Evolutionary conservation across 2,329 filamentous ascomycete genomes (phyloP).

Genomic region (Fusarium setosum): DNA sequence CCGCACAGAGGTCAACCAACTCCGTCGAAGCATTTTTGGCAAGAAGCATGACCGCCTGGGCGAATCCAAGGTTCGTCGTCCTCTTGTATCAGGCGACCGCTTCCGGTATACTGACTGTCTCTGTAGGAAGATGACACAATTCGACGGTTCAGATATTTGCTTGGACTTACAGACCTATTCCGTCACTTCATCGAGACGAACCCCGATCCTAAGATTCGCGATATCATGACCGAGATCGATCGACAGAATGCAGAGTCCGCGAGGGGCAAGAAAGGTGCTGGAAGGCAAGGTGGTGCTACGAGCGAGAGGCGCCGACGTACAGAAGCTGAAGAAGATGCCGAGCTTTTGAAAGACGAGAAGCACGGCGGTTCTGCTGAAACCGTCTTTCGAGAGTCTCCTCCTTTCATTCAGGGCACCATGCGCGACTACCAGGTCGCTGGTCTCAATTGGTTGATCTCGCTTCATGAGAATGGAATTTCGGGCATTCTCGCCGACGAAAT

Average conservation of each 20-base stretch:
- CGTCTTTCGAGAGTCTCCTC: conserved; percentile 91
- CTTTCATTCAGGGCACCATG: conserved; percentile 91
- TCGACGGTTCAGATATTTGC: conserved; percentile 90
- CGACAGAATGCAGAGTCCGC: conserved; percentile 84
- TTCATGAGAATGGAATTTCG: conserved; percentile 98
- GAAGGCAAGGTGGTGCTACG: conserved; percentile 86
- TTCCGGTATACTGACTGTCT: conserved; percentile 4
- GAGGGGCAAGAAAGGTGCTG: conserved; percentile 77
- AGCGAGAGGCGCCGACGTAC: conserved; percentile 86
- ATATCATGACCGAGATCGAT: conserved; percentile 95
- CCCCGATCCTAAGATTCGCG: conserved; percentile 92
- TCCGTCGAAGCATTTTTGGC: conserved; percentile 91
- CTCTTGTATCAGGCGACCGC: conserved; percentile 6
- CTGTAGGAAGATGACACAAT: conserved; percentile 91
- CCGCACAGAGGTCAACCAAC: conserved; percentile 86
- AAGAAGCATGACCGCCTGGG: conserved; percentile 94
- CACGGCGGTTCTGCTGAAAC: conserved; percentile 86
- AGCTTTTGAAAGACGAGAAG: conserved; percentile 87
- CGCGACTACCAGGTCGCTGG: conserved; percentile 96
- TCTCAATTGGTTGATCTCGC: conserved; percentile 96
- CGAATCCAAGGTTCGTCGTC: conserved; percentile 81
- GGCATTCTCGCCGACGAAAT: conserved; percentile 98
- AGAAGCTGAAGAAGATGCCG: conserved; percentile 97
- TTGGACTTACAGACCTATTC: conserved; percentile 96
- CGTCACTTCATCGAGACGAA: conserved; percentile 99